These are phyloP conservation scores for Picea glauca DNA, from an alignment of 75 land plant genomes.

Conservation along the genomic window DNA sequence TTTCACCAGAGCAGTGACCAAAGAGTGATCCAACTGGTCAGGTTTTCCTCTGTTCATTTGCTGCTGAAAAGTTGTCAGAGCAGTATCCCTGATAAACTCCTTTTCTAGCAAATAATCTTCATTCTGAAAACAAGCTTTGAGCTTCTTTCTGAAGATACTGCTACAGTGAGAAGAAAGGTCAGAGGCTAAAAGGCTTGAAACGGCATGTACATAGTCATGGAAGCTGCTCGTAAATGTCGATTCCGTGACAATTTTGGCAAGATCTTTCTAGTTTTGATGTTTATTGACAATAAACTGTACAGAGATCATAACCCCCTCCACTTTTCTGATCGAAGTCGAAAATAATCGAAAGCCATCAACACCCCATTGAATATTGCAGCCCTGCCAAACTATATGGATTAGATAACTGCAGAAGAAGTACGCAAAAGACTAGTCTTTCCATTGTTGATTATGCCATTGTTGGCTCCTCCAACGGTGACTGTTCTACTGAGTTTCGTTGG, in stretches of 20 bases:
- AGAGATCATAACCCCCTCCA: not conserved
- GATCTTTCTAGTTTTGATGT: not conserved
- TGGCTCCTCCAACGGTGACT: not conserved
- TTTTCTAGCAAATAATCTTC: not conserved
- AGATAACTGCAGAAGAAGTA: slow-evolving; percentile 7
- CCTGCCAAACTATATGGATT: not conserved
- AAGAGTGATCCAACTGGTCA: slow-evolving; percentile 1
- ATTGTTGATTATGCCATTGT: not conserved
- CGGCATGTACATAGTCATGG: not conserved
- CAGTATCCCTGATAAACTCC: not conserved
- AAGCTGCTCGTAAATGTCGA: not conserved
- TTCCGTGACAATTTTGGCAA: not conserved
- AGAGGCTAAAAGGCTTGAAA: not conserved
- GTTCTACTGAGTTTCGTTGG: not conserved
- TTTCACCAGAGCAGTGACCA: not conserved
- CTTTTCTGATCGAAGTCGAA: not conserved
- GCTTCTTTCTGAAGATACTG: not conserved
- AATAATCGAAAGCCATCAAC: not conserved
- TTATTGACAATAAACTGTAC: not conserved
- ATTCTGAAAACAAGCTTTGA: not conserved
- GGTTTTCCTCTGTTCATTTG: not conserved
- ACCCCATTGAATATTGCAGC: not conserved
- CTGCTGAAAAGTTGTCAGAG: not conserved
- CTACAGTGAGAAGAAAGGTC: not conserved
- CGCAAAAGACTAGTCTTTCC: slow-evolving; percentile 7